A percentile compares a stretch with the other conserved stretches of the same genome.
Conservation (phyloP, 2,329 filamentous ascomycete species). For the Seiridium unicorne region DNA sequence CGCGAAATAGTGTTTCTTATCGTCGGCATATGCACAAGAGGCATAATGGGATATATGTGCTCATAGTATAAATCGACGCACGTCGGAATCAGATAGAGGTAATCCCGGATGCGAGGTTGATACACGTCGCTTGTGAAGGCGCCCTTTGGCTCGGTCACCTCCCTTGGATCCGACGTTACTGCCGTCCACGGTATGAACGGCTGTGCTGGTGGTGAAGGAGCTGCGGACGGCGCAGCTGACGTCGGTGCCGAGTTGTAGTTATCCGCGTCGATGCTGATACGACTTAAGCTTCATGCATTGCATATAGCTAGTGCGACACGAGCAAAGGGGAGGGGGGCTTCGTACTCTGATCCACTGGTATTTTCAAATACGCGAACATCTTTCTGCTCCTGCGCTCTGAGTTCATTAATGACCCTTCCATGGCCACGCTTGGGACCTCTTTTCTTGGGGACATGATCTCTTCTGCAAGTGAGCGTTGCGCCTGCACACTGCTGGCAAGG, state of each 20-base stretch:
- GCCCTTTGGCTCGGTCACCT: slow-evolving; percentile 33
- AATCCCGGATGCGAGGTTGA: slow-evolving; percentile 38
- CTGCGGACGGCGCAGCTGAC: slow-evolving; percentile 2
- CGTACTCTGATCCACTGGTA: slow-evolving; percentile 11
- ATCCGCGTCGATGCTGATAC: slow-evolving; percentile 10
- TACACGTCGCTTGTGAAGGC: slow-evolving; percentile 40
- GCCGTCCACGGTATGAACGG: slow-evolving; percentile 27
- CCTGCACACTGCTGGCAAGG: slow-evolving; percentile 62
- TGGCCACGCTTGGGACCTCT: slow-evolving; percentile 62
- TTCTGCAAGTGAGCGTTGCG: slow-evolving; percentile 60
- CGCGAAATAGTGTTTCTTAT: slow-evolving; percentile 48
- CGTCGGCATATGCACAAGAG: slow-evolving; percentile 56
- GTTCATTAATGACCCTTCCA: slow-evolving; percentile 61
- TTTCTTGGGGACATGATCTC: slow-evolving; percentile 63
- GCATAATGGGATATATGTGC: slow-evolving; percentile 64
- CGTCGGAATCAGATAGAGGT: slow-evolving; percentile 46
- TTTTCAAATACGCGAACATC: slow-evolving; percentile 24
- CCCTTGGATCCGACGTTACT: slow-evolving; percentile 26
- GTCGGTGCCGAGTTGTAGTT: slow-evolving; percentile 8
- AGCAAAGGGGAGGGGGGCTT: neutral
- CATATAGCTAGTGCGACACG: neutral
- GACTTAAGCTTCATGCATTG: neutral
- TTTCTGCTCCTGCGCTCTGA: slow-evolving; percentile 49
- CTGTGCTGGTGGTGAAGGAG: slow-evolving; percentile 21
- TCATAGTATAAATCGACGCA: slow-evolving; percentile 62